These are phyloP conservation scores for Pichia nakasei DNA, from an alignment of 805 yeast genomes.

Conservation along the genomic window DNA sequence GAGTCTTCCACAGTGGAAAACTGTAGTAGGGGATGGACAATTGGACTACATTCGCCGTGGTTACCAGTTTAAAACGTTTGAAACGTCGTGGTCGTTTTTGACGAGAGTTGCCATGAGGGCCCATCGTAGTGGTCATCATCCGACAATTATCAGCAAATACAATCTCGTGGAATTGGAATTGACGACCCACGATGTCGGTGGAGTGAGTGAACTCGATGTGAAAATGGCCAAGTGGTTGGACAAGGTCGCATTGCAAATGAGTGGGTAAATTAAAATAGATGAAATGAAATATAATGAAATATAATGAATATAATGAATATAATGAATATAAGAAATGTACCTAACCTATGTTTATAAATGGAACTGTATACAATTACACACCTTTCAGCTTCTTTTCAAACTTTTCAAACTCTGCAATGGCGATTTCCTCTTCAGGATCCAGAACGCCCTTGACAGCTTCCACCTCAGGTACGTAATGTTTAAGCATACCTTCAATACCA, in stretches of 20 bases:
- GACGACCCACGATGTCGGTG: slow-evolving; percentile 57
- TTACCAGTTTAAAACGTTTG: slow-evolving; percentile 37
- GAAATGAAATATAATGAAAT: no score
- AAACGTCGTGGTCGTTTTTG: slow-evolving; percentile 59
- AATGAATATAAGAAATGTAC: no score
- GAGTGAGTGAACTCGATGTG: slow-evolving; percentile 48
- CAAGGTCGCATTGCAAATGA: slow-evolving; percentile 22
- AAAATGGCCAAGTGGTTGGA: slow-evolving; percentile 44
- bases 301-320: no score
- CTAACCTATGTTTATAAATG: no score
- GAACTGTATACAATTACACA: no score
- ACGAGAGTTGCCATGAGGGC: slow-evolving; percentile 49
- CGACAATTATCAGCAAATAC: slow-evolving; percentile 56
- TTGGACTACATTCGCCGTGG: slow-evolving; percentile 14
- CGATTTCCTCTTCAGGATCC: slow-evolving; percentile 42
- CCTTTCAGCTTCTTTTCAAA: slow-evolving; percentile 51
- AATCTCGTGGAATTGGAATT: slow-evolving; percentile 45
- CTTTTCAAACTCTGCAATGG: slow-evolving; percentile 71
- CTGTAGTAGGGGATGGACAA: not conserved
- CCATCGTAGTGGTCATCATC: slow-evolving; percentile 60
- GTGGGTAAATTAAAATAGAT: no score
- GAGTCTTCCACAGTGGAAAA: slow-evolving; percentile 8
- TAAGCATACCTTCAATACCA: slow-evolving; percentile 66
- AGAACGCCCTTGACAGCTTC: slow-evolving; percentile 37
- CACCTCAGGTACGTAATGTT: slow-evolving; percentile 62